These are phyloP conservation scores for Pseudoneurospora amorphoporcata DNA, from an alignment of 495 filamentous ascomycete species.

Conservation along the genomic window DNA sequence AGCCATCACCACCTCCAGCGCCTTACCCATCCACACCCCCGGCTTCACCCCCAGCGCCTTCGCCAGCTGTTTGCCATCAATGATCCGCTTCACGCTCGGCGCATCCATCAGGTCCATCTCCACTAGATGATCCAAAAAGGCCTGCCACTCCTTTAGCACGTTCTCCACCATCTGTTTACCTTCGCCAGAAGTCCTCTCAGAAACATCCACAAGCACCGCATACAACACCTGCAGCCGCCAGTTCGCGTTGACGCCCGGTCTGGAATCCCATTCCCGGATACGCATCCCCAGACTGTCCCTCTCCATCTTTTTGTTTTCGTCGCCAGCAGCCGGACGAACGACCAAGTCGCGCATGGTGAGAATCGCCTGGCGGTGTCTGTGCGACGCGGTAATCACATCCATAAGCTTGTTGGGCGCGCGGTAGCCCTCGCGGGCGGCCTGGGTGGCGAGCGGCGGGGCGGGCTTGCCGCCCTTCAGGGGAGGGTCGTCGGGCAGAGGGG, in stretches of 20 bases:
- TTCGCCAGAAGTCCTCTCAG: conserved; percentile 22
- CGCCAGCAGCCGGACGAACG: conserved; percentile 6
- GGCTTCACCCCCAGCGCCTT: conserved; percentile 48
- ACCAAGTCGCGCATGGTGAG: conserved; percentile 45
- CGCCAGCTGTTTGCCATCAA: conserved; percentile 57
- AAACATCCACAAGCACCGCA: conserved; percentile 56
- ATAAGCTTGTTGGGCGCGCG: conserved; percentile 64
- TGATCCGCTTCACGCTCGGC: conserved; percentile 43
- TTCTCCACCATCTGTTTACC: conserved; percentile 20
- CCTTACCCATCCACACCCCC: conserved; percentile 70
- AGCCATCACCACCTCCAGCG: conserved; percentile 58
- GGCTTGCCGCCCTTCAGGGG: conserved; percentile 28
- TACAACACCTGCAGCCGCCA: conserved; percentile 71
- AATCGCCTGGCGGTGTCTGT: conserved; percentile 49
- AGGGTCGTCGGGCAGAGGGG: conserved; percentile 38
- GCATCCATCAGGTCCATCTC: conserved; percentile 41
- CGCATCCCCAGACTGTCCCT: conserved; percentile 55
- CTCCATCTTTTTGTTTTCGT: conserved; percentile 25
- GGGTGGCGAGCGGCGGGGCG: conserved; percentile 40
- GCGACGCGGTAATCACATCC: conserved; percentile 53
- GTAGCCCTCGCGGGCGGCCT: conserved; percentile 64
- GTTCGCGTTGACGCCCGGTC: conserved; percentile 29
- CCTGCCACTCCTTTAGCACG: conserved; percentile 40
- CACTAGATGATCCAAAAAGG: conserved; percentile 45
- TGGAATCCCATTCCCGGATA: conserved; percentile 62